These are phyloP conservation scores for Globisporangium nunn DNA, from an alignment of 352 stramenopile genomes.

Conservation along the genomic window DNA sequence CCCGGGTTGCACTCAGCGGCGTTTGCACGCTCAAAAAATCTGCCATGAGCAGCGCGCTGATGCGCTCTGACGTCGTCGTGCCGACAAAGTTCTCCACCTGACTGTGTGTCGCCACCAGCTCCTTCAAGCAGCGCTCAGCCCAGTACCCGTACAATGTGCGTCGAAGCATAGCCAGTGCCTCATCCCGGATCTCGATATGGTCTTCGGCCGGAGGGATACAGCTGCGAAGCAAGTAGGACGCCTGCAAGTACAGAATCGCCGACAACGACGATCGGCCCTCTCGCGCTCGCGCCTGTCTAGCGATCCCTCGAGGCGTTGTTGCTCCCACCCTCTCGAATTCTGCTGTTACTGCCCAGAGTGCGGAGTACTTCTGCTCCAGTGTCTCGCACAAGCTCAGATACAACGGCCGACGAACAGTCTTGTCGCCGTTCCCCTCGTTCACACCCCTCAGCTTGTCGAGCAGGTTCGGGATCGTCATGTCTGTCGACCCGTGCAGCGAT, in stretches of 20 bases:
- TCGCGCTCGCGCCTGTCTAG: background rate
- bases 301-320: background rate
- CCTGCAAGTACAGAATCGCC: conserved; percentile 39
- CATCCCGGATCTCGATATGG: conserved; percentile 31
- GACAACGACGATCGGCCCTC: background rate
- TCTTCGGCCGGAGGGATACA: conserved; percentile 47
- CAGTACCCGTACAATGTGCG: conserved; percentile 51
- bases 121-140: conserved; percentile 49
- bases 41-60: conserved; percentile 64
- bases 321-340: background rate
- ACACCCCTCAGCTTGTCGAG: conserved; percentile 45
- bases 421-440: conserved; percentile 4
- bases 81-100: conserved; percentile 22
- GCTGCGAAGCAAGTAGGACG: conserved; percentile 48
- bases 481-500: conserved; percentile 39
- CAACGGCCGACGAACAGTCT: conserved; percentile 35
- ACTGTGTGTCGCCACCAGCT: conserved; percentile 34
- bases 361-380: conserved; percentile 35
- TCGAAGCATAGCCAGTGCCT: conserved; percentile 28
- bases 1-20: conserved; percentile 22
- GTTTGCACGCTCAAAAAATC: conserved; percentile 70
- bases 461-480: conserved; percentile 44
- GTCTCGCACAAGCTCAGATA: conserved; percentile 56
- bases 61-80: conserved; percentile 26
- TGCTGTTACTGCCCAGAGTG: background rate